These are phyloP conservation scores for Candida caryicola DNA, from an alignment of 805 yeast genomes.

Conservation along the genomic window DNA sequence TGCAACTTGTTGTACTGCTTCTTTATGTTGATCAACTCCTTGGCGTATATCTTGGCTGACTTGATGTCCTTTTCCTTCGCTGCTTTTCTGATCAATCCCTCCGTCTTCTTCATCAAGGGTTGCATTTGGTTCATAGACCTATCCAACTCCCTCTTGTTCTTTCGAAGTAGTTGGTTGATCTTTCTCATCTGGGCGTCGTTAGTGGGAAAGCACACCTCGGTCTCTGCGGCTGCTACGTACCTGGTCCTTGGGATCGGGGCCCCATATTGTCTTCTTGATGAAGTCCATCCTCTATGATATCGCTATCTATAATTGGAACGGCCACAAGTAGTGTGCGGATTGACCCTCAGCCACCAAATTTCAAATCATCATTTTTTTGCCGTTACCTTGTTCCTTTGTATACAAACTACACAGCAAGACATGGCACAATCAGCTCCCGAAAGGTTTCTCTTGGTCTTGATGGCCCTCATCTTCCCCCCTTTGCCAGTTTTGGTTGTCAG, in stretches of 20 bases:
- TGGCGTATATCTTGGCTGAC: slow-evolving; percentile 75
- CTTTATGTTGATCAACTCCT: slow-evolving; percentile 70
- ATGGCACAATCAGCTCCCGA: slow-evolving; percentile 11
- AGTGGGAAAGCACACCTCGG: too few species aligned
- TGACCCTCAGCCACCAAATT: too few species aligned
- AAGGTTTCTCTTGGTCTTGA: slow-evolving; percentile 24
- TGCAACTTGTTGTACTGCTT: slow-evolving; percentile 73
- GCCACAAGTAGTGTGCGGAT: too few species aligned
- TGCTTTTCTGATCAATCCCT: slow-evolving; percentile 65
- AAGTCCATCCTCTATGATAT: slow-evolving; percentile 58
- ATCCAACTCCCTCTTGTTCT: slow-evolving; percentile 82
- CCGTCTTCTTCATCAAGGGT: slow-evolving; percentile 70
- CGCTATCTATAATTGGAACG: background rate
- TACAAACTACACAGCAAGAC: too few species aligned
- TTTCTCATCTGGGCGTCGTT: slow-evolving; percentile 51
- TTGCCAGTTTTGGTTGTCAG: slow-evolving; percentile 33
- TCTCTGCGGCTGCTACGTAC: too few species aligned
- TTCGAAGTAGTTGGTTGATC: slow-evolving; percentile 75
- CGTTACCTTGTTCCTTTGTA: too few species aligned
- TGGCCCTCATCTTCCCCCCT: slow-evolving; percentile 38
- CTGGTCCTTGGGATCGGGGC: slow-evolving; percentile 94
- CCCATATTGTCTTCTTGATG: slow-evolving; percentile 85
- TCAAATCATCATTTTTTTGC: background rate
- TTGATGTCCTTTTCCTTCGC: slow-evolving; percentile 76
- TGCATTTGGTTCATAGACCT: slow-evolving; percentile 64